Evolutionary conservation across 2,329 filamentous ascomycete species (phyloP).

Genomic region (Emmonsiellopsis sp.): DNA sequence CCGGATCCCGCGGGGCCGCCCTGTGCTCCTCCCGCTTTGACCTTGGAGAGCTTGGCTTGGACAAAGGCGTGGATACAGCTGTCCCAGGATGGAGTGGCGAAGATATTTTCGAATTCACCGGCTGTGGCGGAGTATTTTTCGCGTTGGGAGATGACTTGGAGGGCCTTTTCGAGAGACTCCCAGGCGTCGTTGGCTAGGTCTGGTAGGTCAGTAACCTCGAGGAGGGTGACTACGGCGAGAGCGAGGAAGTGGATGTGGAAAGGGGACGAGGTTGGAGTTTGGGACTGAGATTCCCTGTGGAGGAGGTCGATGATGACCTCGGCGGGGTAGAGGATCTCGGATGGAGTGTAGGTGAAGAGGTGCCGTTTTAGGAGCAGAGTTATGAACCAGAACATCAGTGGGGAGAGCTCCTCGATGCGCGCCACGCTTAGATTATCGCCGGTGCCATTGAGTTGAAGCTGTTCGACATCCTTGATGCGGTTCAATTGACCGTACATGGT

Average conservation of each 20-base stretch:
- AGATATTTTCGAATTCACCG: conserved; percentile 29
- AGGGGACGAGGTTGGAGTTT: conserved; percentile 24
- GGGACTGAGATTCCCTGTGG: conserved; percentile 21
- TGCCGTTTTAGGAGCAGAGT: conserved; percentile 34
- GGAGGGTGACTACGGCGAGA: conserved; percentile 32
- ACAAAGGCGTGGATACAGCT: conserved; percentile 31
- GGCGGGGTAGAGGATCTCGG: conserved; percentile 32
- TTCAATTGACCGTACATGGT: conserved; percentile 28
- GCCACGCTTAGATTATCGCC: conserved; percentile 17
- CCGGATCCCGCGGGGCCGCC: conserved; percentile 13
- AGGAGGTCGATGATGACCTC: conserved; percentile 32
- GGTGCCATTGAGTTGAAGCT: conserved; percentile 20
- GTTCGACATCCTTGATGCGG: conserved; percentile 28
- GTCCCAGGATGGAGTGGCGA: conserved; percentile 31
- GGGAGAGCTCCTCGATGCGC: conserved; percentile 28
- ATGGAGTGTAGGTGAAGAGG: conserved; percentile 31
- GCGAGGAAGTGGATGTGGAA: conserved; percentile 34
- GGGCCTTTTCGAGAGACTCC: conserved; percentile 40
- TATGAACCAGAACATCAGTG: conserved; percentile 34
- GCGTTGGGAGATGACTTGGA: conserved; percentile 39
- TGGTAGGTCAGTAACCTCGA: conserved; percentile 32
- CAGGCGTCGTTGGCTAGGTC: conserved; percentile 30
- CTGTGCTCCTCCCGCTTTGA: conserved; percentile 22
- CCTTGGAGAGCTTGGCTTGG: conserved; percentile 27
- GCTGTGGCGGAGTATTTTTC: conserved; percentile 21